Percentiles rank a stretch among this genome's conserved stretches.
Evolutionary conservation across 2,329 filamentous ascomycete species (phyloP).

Genomic region (Aspergillus tamarii): DNA sequence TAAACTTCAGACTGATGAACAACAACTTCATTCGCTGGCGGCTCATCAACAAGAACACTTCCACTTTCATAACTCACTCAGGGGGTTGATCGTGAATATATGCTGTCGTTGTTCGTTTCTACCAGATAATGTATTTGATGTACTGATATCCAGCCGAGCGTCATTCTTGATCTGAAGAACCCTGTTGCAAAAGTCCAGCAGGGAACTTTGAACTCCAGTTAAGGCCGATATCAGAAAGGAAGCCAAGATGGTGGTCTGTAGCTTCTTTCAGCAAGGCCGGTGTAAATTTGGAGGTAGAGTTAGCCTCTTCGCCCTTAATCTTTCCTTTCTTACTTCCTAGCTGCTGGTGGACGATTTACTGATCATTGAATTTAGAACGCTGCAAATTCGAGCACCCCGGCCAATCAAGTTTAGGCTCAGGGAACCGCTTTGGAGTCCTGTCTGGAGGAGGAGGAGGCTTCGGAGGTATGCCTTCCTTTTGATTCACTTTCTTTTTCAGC

Average conservation of each 20-base stretch:
- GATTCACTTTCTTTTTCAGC: not conserved
- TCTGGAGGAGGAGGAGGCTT: constrained; percentile 35
- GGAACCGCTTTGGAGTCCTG: constrained; percentile 64
- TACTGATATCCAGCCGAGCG: not conserved
- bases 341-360: constrained; percentile 15
- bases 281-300: constrained; percentile 67
- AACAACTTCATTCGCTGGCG: not conserved
- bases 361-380: constrained; percentile 47
- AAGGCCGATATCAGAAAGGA: constrained; percentile 8
- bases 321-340: not conserved
- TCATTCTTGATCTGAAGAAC: not conserved
- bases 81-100: not conserved
- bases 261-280: constrained; percentile 65
- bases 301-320: not conserved
- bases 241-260: constrained; percentile 57
- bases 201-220: not conserved
- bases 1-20: constrained; percentile 1
- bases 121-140: not conserved
- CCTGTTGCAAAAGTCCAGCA: not conserved
- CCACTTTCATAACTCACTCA: not conserved
- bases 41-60: not conserved
- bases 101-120: not conserved
- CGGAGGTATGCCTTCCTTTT: constrained; percentile 39
- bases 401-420: constrained; percentile 39
- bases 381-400: constrained; percentile 64